Evolutionary conservation across 2,329 filamentous ascomycete species (phyloP).

Genomic region (Diaporthe citrichinensis): DNA sequence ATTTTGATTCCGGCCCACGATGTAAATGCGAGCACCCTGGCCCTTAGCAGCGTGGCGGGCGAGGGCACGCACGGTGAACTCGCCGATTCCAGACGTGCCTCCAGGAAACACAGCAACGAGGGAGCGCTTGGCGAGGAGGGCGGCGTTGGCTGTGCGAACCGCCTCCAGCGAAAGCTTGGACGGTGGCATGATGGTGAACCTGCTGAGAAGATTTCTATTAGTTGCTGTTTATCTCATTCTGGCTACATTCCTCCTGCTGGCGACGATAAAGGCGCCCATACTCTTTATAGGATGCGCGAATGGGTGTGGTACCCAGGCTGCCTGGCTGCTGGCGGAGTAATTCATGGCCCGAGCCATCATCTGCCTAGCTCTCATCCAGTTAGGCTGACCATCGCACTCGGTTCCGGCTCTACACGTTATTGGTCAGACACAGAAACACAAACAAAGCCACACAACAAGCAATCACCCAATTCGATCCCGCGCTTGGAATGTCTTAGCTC

Average conservation of each 20-base stretch:
- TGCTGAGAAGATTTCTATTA: background rate
- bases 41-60: constrained; percentile 3
- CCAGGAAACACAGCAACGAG: background rate
- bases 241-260: background rate
- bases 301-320: background rate
- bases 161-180: constrained; percentile 5
- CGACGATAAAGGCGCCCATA: background rate
- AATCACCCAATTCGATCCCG: background rate
- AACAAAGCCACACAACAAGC: background rate
- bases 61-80: background rate
- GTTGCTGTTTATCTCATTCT: background rate
- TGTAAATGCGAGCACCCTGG: background rate
- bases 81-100: background rate
- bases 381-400: background rate
- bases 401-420: background rate
- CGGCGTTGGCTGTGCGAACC: background rate
- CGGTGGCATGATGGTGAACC: background rate
- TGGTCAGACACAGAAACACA: background rate
- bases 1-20: background rate
- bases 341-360: background rate
- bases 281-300: background rate
- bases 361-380: background rate
- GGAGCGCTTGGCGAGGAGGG: background rate
- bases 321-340: background rate
- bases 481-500: background rate